Evolutionary conservation across 495 filamentous ascomycete species (phyloP), one percentile per base, ranked within the genome.

Genomic region (Lasiosphaeria miniovina): DNA sequence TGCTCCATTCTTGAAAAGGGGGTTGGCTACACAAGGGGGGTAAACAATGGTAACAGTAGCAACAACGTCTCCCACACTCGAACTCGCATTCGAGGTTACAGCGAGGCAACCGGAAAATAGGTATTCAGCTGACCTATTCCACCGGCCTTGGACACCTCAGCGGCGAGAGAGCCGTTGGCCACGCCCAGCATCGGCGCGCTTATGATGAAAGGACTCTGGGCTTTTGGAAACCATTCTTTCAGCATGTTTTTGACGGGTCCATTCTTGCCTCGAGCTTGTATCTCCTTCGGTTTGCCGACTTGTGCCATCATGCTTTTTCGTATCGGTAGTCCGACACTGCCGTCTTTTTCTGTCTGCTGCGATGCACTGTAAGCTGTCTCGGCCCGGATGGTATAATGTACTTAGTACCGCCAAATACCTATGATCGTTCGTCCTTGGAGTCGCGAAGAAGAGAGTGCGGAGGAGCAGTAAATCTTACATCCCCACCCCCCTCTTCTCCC

Each of bases 181-280:
- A 88, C 81, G 31, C 82, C 74, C 43, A 83, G 80, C 90, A 94
- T 92, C 10, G 90, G 90, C 11, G 89, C 90, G 64, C 77, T 74
- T 52, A 86, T 76, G 17, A 94, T 75, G 36, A 92, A 72, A 0
- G 89, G 89, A 35, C 65, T 62, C 3, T 76, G 61, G 43, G 77
- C 77, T 79, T 83, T 86, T 53, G 87, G 85, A 61, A 89, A 90
- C 63, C 61, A 68, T 4, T 46, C 49, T 50, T 60, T 57, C 6
- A 67, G 62, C 38, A 59, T 62, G 49, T 24, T 57, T 36, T n/a
- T 10, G 57, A 35, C 15, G 14, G 15, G n/a, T 4, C 53, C 38
- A 8, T 38, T 14, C 41, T 55, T 57, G 5, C 49, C n/a, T 11
- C 15, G 43, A n/a, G 12, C 12, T n/a, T 11, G 43, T n/a, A n/a